Evolutionary conservation across 179 eudicot species (phyloP).

Genomic region (Heliamphora pulchella): DNA sequence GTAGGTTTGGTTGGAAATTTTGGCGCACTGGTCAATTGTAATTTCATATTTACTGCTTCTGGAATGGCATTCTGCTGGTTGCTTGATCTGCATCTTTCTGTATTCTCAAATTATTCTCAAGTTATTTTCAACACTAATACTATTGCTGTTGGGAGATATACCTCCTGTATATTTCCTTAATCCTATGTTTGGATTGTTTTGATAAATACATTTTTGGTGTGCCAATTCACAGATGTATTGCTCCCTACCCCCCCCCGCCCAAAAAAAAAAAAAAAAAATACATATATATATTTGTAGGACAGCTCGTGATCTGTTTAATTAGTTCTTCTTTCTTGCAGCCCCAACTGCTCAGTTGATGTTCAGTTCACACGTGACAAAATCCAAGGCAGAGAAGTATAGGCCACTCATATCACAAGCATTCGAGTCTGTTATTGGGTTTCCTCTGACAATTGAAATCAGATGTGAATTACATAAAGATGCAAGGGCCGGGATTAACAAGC

Average conservation of each 20-base stretch:
- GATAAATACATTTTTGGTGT: conserved; percentile 4
- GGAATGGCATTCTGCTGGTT: not conserved
- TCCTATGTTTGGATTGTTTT: not conserved
- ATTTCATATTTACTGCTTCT: not conserved
- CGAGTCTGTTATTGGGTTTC: conserved; percentile 72
- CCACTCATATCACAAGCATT: conserved; percentile 73
- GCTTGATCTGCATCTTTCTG: not conserved
- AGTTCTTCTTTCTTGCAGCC: conserved; percentile 38
- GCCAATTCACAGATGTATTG: not conserved
- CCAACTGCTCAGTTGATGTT: conserved; percentile 68
- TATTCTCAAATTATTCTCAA: not conserved
- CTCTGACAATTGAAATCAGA: conserved; percentile 75
- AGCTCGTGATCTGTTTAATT: conserved; percentile 5
- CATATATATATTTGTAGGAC: not conserved
- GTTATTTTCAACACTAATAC: not conserved
- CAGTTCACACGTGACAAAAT: conserved; percentile 58
- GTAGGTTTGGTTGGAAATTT: no score
- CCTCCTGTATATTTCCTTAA: conserved; percentile 21
- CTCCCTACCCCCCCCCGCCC: not conserved
- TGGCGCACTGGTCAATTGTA: no score
- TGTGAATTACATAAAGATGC: conserved; percentile 44
- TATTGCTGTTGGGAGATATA: conserved; percentile 33
- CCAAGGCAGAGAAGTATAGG: conserved; percentile 75
- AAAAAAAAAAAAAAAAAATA: no score
- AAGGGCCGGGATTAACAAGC: conserved; percentile 25